Conservation (phyloP, 345 rosid species). For the Melaleuca alternifolia region DNA sequence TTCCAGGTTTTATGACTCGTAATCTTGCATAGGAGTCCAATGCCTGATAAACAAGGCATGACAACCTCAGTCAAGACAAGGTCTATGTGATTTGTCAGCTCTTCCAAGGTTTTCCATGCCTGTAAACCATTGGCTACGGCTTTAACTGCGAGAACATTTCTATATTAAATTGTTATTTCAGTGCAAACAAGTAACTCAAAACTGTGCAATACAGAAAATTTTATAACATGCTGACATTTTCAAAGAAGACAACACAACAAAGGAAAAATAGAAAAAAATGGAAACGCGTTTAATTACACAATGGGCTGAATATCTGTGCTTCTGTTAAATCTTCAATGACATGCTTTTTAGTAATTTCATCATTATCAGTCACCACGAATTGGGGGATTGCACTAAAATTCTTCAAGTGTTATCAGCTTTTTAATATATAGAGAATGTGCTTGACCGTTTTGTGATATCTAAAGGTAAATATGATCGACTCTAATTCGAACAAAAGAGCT, state of each 20-base stretch:
- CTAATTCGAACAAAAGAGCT: neutral
- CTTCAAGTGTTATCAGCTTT: neutral
- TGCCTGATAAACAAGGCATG: constrained; percentile 43
- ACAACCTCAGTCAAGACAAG: constrained; percentile 51
- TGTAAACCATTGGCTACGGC: constrained; percentile 46
- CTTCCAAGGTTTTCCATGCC: constrained; percentile 54
- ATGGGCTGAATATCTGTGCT: neutral
- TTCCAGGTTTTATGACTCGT: constrained; percentile 45
- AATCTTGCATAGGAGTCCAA: constrained; percentile 47
- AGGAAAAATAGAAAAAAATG: neutral
- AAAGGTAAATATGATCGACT: neutral
- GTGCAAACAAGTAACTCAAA: neutral
- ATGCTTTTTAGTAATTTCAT: neutral
- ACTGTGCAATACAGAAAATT: neutral
- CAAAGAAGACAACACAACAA: neutral
- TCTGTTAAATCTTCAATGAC: neutral
- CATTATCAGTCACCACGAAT: neutral
- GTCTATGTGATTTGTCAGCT: constrained; percentile 38
- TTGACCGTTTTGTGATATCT: neutral
- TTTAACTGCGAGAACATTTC: constrained; percentile 19
- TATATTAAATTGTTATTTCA: neutral
- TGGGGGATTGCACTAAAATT: neutral
- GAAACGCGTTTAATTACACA: neutral
- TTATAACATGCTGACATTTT: neutral
- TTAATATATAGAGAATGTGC: neutral